Percentiles rank a stretch among this genome's conserved stretches.
Conservation (phyloP, 371 early-diverging fungal species). For the Mucor indicus region DNA sequence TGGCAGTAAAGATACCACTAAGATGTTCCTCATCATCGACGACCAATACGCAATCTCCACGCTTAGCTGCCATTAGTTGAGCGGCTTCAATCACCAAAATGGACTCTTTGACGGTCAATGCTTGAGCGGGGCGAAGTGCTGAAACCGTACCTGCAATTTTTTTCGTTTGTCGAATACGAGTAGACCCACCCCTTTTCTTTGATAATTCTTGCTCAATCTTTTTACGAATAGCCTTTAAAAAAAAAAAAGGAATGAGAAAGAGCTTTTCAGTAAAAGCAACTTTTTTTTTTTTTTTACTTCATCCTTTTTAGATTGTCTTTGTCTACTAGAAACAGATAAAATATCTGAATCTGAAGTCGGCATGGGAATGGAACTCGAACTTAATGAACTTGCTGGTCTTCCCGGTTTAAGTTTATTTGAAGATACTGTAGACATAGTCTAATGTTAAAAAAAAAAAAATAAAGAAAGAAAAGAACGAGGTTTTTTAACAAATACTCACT, state of each 20-base stretch:
- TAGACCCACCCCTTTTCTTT: slow-evolving; percentile 54
- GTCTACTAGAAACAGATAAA: slow-evolving; percentile 31
- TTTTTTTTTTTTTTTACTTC: slow-evolving; percentile 21
- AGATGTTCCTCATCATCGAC: slow-evolving; percentile 90
- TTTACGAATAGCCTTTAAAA: slow-evolving; percentile 67
- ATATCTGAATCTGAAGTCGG: too few species aligned
- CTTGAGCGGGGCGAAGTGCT: slow-evolving; percentile 85
- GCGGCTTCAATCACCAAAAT: slow-evolving; percentile 91
- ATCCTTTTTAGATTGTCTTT: slow-evolving; percentile 45
- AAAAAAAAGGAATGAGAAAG: not conserved
- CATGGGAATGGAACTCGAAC: too few species aligned
- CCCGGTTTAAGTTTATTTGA: too few species aligned
- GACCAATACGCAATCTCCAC: slow-evolving; percentile 91
- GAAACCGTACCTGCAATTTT: slow-evolving; percentile 86
- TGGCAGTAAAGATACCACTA: slow-evolving; percentile 90
- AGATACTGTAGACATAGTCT: too few species aligned
- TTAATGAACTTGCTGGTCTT: too few species aligned
- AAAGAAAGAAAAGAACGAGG: too few species aligned
- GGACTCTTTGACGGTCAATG: slow-evolving; percentile 87
- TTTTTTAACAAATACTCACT: too few species aligned
- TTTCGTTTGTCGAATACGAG: slow-evolving; percentile 31
- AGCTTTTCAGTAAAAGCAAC: not conserved
- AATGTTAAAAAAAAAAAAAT: too few species aligned
- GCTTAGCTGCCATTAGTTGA: slow-evolving; percentile 97
- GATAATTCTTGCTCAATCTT: slow-evolving; percentile 73